phyloP scores from a whole-genome alignment of 139 green algal species.

The Auxenochlorella protothecoides region DNA sequence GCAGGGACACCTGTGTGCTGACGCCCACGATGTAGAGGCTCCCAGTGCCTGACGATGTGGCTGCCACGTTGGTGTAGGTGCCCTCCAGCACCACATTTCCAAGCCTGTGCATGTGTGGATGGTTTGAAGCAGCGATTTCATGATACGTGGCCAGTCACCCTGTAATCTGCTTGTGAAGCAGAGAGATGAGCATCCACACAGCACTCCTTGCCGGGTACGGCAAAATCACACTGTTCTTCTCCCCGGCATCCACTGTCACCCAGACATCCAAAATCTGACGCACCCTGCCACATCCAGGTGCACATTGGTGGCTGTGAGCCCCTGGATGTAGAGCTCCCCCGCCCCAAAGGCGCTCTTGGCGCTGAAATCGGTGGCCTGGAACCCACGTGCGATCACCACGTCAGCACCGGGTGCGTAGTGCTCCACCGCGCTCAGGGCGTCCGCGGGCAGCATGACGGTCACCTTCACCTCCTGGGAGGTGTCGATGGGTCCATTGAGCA shows the following conservation, averaged over 20 bases:
- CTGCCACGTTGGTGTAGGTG: conserved; percentile 8
- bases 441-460: conserved; percentile 1
- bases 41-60: conserved; percentile 2
- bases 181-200: no score
- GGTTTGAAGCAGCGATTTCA: background rate
- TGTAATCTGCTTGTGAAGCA: background rate
- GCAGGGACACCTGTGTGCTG: background rate
- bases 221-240: no score
- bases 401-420: background rate
- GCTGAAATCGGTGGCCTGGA: background rate
- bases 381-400: no score
- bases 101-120: background rate
- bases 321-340: conserved; percentile 11
- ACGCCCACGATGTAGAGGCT: conserved; percentile 5
- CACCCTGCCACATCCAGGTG: background rate
- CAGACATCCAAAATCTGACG: background rate
- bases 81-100: conserved; percentile 6
- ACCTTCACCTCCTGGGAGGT: background rate
- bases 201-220: no score
- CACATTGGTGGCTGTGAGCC: conserved; percentile 5
- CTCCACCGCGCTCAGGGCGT: background rate
- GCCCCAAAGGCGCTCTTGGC: conserved; percentile 9
- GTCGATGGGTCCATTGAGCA: background rate
- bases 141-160: background rate
- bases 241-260: background rate